phyloP scores from a whole-genome alignment of 768 basidiomycete species.

The Leucocoprinus birnbaumii region DNA sequence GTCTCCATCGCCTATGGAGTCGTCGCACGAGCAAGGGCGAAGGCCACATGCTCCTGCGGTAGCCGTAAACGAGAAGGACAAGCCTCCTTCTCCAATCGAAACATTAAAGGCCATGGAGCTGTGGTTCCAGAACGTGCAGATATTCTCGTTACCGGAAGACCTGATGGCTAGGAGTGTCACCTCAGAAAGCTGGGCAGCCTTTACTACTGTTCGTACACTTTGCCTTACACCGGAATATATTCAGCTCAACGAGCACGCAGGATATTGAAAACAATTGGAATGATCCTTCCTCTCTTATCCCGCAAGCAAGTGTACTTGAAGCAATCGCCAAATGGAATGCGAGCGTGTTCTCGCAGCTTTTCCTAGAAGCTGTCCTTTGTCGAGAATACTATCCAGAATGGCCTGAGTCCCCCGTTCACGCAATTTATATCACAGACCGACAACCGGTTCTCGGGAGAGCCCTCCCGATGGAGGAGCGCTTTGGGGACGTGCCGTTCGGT shows the following conservation, averaged over 20 bases:
- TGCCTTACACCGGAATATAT: too few relatives aligned
- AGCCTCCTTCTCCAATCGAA: background rate
- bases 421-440: conserved; percentile 24
- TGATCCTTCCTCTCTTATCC: conserved; percentile 8
- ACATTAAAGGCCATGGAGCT: conserved; percentile 2
- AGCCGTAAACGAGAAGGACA: background rate
- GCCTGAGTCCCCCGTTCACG: conserved; percentile 20
- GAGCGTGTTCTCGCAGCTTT: background rate
- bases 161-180: background rate
- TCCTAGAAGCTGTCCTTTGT: conserved; percentile 15
- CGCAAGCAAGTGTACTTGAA: conserved; percentile 20
- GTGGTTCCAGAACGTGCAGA: background rate
- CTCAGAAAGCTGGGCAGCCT: too few relatives aligned
- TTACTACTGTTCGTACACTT: too few relatives aligned
- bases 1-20: too few relatives aligned
- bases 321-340: conserved; percentile 12
- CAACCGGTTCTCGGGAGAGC: conserved; percentile 4
- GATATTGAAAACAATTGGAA: conserved; percentile 18
- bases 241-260: conserved; percentile 2
- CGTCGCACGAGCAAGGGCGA: too few relatives aligned
- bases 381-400: conserved; percentile 17
- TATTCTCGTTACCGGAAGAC: background rate
- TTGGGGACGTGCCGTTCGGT: conserved; percentile 19
- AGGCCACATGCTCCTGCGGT: too few relatives aligned
- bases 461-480: conserved; percentile 16